Base-by-base conservation (phyloP, 768 basidiomycete genomes). In the Ramaria rubella region DNA sequence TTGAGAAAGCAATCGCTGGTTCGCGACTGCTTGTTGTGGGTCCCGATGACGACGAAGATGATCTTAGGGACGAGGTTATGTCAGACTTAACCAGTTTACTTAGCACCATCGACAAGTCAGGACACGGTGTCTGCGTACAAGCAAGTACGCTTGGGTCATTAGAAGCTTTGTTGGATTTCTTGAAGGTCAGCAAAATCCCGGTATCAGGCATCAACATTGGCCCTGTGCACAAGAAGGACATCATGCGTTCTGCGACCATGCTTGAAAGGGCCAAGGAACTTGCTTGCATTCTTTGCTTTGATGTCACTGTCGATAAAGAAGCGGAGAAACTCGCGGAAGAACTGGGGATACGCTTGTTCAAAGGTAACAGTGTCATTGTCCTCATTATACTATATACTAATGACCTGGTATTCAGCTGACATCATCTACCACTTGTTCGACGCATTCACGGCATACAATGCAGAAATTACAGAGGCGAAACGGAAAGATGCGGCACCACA, bases 391-490 rank as follows among this genome's bases (percentile, higher is more conserved):
- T 5, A 34, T 61, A 26, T 29, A 19, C 65, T 24, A 62, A 48
- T 50, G 19, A 48, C 36, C 33, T 50, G 8, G 9, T 58, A 26
- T 17, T 48, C 68, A 97, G 95, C 95, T 60, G 94, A 96, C 70
- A 97, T 98, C 68, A 98, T 99, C 63, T 99, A 99, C 71, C 95
- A 97, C 69, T 74, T 99, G 44, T 97, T 98, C 68, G 94, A 98
- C 67, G 82, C 92, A 15, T 98, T 98, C 76, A 96, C 85, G 42
- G 89, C 85, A 1, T 98, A 98, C 72, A 95, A 95, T 67, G 79
- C 80, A 58, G 90, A 92, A 72, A 93, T 97, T 53, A 77, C 78
- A 57, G 95, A 96, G 69, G 91, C 90, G n/a, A 94, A 93, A 71
- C 81, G 90, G 36, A 81, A 75, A 62, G 94, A 94, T 67, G 92